Evolutionary conservation across 2,329 filamentous ascomycete genomes (phyloP), one percentile per base, ranked within the genome.

Genomic region (Pseudogymnoascus sp.): DNA sequence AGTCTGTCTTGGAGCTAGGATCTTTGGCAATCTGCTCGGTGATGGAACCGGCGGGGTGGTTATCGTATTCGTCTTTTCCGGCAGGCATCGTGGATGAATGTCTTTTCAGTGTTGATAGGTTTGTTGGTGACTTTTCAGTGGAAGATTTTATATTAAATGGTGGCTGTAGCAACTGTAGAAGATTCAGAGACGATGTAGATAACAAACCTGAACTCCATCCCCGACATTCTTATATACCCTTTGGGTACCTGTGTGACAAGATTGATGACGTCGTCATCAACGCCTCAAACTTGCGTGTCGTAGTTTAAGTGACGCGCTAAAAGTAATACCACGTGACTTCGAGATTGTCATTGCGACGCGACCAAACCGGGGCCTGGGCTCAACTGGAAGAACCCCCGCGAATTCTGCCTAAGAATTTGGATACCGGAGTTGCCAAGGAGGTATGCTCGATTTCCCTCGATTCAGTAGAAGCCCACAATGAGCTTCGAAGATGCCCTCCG

Each of bases 21-120:
- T 73, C 67, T 67, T 73, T 71, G 60, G 69, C 71, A 15, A 75
- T 69, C 38, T 67, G 69, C 64, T 75, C 73, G 15, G 68, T 71
- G 38, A 69, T 65, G 63, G 62, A 67, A 12, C 65, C 67, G 18
- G 61, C n/a, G n/a, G 61, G 41, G 57, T 71, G 68, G 60, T 72
- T 67, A 58, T 71, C 66, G 57, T 72, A 72, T 65, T 74, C 72
- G 58, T 70, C 67, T 59, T 70, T 69, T 64, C 70, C 71, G 59
- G 69, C 67, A 66, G 73, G 70, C 72, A 73, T 74, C 45, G 59
- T 73, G 68, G 62, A 52, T 34, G 39, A 45, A 41, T 55, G 59
- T 33, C 26, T 57, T 48, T 39, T 30, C 8, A 18, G 28, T 26
- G 38, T 55, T 41, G 60, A 18, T 8, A 15, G 15, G 33, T 26